These are phyloP conservation scores for Lojkania enalia DNA, from an alignment of 2,329 filamentous ascomycete genomes.

Conservation along the genomic window DNA sequence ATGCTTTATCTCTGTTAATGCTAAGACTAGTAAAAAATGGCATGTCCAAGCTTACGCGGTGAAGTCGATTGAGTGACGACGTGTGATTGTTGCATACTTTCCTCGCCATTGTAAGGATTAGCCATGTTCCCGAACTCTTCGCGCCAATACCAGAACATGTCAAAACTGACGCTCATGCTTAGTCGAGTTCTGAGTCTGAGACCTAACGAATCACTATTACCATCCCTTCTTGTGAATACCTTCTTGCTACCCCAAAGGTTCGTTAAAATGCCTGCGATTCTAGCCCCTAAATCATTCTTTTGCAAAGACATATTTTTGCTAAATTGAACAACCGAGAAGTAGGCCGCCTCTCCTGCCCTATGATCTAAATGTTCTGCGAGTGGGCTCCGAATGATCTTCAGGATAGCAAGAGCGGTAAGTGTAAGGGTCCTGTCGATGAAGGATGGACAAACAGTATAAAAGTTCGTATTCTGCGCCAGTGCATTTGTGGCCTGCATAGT, in stretches of 20 bases:
- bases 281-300: slow-evolving; percentile 34
- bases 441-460: slow-evolving; percentile 34
- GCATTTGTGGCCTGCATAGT: slow-evolving; percentile 30
- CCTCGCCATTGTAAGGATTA: slow-evolving; percentile 43
- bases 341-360: slow-evolving; percentile 39
- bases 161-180: slow-evolving; percentile 44
- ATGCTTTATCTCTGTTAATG: slow-evolving; percentile 19
- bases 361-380: slow-evolving; percentile 38
- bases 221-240: slow-evolving; percentile 38
- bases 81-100: slow-evolving; percentile 21
- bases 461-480: slow-evolving; percentile 25
- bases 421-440: slow-evolving; percentile 40
- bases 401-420: slow-evolving; percentile 38
- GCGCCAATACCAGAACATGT: slow-evolving; percentile 47
- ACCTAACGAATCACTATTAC: slow-evolving; percentile 35
- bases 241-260: slow-evolving; percentile 41
- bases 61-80: slow-evolving; percentile 28
- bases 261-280: slow-evolving; percentile 37
- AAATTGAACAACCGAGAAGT: slow-evolving; percentile 36
- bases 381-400: slow-evolving; percentile 35
- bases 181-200: slow-evolving; percentile 37
- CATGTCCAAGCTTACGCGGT: slow-evolving; percentile 27
- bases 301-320: slow-evolving; percentile 39
- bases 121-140: slow-evolving; percentile 43
- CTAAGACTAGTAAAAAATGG: slow-evolving; percentile 4